Percentiles rank a stretch among this genome's conserved stretches.
Evolutionary conservation across 2,329 filamentous ascomycete genomes (phyloP).

Genomic region (Westerdykella aurantiaca): DNA sequence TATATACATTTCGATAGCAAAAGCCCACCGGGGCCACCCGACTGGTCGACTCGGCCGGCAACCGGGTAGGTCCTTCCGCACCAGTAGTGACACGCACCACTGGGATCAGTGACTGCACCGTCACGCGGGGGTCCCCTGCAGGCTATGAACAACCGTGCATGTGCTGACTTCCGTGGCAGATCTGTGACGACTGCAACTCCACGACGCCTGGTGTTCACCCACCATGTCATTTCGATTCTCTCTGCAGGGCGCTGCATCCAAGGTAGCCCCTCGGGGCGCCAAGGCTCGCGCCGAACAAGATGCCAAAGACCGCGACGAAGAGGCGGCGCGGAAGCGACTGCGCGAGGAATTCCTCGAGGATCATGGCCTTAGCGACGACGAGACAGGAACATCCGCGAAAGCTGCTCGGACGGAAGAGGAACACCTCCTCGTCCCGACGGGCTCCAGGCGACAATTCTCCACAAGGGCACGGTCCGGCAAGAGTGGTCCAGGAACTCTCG

Average conservation of each 20-base stretch:
- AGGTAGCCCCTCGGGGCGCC: conserved; percentile 19
- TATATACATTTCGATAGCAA: no score
- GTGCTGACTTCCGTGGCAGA: neutral
- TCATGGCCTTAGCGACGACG: conserved; percentile 17
- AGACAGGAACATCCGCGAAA: conserved; percentile 3
- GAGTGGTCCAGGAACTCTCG: conserved; percentile 31
- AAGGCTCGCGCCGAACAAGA: conserved; percentile 29
- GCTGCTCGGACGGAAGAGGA: no score
- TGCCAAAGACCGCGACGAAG: conserved; percentile 27
- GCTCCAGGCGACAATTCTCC: conserved; percentile 28
- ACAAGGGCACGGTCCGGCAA: conserved; percentile 25
- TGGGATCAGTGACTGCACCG: no score
- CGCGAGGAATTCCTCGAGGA: conserved; percentile 30
- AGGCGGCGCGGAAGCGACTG: conserved; percentile 25
- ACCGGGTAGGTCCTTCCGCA: no score
- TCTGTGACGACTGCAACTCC: conserved; percentile 2
- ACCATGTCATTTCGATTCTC: conserved; percentile 21
- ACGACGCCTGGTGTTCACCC: conserved; percentile 10
- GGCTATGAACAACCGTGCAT: no score
- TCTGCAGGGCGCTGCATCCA: conserved; percentile 18
- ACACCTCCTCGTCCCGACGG: conserved; percentile 16
- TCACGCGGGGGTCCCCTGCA: no score
- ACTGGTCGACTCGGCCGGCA: no score
- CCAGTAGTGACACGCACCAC: no score
- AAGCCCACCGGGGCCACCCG: no score